Evolutionary conservation across 2,329 filamentous ascomycete species (phyloP), one percentile per base, ranked within the genome.

Genomic region (Magnaporthales sp.): DNA sequence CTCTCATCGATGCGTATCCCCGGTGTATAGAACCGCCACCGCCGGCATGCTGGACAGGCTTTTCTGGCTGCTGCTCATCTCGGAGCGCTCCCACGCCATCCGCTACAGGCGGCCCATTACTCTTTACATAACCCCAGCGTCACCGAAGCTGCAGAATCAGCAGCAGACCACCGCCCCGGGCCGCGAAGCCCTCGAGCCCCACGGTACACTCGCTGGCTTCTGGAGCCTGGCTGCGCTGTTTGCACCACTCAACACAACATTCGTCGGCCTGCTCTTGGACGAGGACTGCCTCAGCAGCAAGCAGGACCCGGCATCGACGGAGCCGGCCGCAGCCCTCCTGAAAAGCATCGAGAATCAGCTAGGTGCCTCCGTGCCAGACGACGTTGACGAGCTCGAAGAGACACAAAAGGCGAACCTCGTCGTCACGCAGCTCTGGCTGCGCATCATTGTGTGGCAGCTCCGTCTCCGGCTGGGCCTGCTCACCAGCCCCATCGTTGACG

Each of bases 381-480:
- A 29, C 24, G 69, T 80, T 7, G 73, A 75, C 15, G 72, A 76
- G 13, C 73, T 81, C 1, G 74, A 77, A n/a, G 77, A 80, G 10
- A 80, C 78, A 0, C 80, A 82, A 69, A 78, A 80, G 51, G 78
- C 80, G 6, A 81, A 81, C 66, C 66, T 82, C 19, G 69, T 76
- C 2, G 76, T 81, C 19, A 82, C 80, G 0, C 79, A 81, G 67
- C 75, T 80, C 0, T 82, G 80, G 80, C 70, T 82, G 13, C 74
- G 78, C 3, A 75, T 81, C 68, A 77, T 81, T 4, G 73, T 81
- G 2, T 82, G 80, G 80, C 78, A 81, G 68, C 66, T 82, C 1
- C 77, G 80, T 1, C 69, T 82, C 4, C 78, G 77, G 1, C 72
- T 82, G 0, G 80, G 80, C 0, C 75, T 80, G 64, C 74, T 81